Evolutionary conservation across 2,329 filamentous ascomycete species (phyloP).

Genomic region (Alternaria sp.): DNA sequence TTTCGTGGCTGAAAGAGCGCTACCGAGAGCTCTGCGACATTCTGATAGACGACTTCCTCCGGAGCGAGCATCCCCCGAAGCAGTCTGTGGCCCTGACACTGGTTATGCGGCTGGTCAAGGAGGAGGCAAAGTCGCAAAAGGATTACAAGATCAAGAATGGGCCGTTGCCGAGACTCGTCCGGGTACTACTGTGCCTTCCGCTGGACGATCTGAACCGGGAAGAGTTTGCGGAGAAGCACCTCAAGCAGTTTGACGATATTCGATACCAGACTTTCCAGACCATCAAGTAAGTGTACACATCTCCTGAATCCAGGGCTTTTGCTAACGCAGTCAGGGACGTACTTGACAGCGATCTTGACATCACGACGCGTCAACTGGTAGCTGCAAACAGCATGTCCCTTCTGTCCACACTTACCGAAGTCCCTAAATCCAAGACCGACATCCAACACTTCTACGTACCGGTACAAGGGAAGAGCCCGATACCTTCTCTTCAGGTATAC

Average conservation of each 20-base stretch:
- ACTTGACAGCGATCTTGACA: constrained; percentile 45
- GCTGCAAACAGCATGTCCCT: constrained; percentile 67
- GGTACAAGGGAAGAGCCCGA: constrained; percentile 69
- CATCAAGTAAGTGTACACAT: constrained; percentile 68
- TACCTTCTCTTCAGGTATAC: constrained; percentile 70
- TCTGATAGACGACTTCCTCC: constrained; percentile 67
- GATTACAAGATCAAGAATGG: constrained; percentile 72
- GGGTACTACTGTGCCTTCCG: constrained; percentile 66
- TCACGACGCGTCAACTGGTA: constrained; percentile 32
- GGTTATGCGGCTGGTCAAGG: constrained; percentile 83
- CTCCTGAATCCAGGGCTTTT: not conserved
- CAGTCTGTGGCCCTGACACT: constrained; percentile 76
- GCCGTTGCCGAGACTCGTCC: constrained; percentile 72
- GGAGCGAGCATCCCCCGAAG: constrained; percentile 66
- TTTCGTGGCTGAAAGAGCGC: constrained; percentile 79
- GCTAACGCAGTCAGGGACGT: constrained; percentile 21
- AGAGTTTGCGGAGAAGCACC: constrained; percentile 79
- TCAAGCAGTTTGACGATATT: constrained; percentile 83
- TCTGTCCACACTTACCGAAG: constrained; percentile 72
- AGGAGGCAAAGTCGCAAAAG: constrained; percentile 62
- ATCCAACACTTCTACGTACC: constrained; percentile 73
- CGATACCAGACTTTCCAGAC: constrained; percentile 81
- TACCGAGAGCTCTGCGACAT: constrained; percentile 74
- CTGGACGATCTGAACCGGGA: constrained; percentile 68
- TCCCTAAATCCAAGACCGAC: constrained; percentile 72